phyloP scores from a whole-genome alignment of 164 flowering plant genomes.

The Vitis rupestris region DNA sequence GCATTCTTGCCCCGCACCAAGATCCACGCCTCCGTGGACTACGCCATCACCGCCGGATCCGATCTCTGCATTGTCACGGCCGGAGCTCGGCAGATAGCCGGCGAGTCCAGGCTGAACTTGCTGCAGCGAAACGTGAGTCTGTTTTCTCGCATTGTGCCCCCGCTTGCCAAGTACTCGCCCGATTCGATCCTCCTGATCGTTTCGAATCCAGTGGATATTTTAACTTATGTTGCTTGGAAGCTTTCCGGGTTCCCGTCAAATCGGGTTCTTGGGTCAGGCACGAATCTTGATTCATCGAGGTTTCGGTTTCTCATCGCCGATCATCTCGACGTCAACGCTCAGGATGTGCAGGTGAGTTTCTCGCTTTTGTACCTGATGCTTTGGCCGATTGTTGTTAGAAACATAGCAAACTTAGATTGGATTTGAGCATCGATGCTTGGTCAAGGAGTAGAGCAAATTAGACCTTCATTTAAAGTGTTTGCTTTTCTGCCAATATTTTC shows the following conservation, averaged over 20 bases:
- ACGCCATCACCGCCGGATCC: conserved; percentile 54
- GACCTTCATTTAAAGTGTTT: background rate
- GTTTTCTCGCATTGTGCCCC: conserved; percentile 48
- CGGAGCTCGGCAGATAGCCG: conserved; percentile 68
- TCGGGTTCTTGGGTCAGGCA: conserved; percentile 70
- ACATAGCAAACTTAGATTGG: too few relatives aligned
- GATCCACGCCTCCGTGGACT: conserved; percentile 61
- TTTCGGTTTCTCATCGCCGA: conserved; percentile 63
- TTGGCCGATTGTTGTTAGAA: too few relatives aligned
- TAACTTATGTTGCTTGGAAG: conserved; percentile 68
- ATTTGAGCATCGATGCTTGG: too few relatives aligned
- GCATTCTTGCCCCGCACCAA: conserved; percentile 80
- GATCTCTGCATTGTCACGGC: conserved; percentile 81
- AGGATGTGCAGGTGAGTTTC: conserved; percentile 57
- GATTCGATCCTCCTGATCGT: conserved; percentile 49
- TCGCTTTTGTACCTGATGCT: too few relatives aligned
- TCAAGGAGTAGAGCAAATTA: too few relatives aligned
- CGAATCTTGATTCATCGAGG: conserved; percentile 64
- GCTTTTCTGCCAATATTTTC: background rate
- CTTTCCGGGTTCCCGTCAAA: conserved; percentile 59
- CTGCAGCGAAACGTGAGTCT: conserved; percentile 61
- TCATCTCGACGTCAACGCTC: conserved; percentile 67
- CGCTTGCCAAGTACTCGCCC: conserved; percentile 47
- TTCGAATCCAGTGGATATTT: conserved; percentile 65
- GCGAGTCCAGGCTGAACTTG: conserved; percentile 68